phyloP scores from a whole-genome alignment of 306 rosid species.

The Vicia sativa region DNA sequence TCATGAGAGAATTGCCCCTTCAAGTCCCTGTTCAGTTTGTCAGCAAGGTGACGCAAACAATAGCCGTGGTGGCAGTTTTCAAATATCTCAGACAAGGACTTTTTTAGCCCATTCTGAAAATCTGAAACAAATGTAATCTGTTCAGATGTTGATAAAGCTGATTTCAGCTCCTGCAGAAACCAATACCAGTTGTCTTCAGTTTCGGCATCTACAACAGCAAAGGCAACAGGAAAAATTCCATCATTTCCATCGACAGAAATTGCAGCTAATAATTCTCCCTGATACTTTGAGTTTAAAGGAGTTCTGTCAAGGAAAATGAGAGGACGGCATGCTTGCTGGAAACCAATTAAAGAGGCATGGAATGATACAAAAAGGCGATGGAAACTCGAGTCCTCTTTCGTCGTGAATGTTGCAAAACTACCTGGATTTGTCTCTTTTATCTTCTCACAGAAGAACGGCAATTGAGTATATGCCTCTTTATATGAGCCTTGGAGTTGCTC shows the following conservation, averaged over 20 bases:
- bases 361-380: conserved; percentile 90
- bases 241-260: conserved; percentile 87
- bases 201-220: conserved; percentile 89
- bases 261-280: conserved; percentile 83
- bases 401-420: conserved; percentile 81
- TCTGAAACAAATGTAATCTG: conserved; percentile 83
- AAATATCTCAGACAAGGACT: conserved; percentile 69
- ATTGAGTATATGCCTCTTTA: conserved; percentile 90
- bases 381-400: conserved; percentile 93
- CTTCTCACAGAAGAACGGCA: conserved; percentile 86
- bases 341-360: conserved; percentile 80
- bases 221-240: conserved; percentile 82
- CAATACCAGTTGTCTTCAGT: conserved; percentile 89
- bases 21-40: conserved; percentile 85
- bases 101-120: conserved; percentile 71
- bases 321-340: conserved; percentile 89
- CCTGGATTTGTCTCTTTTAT: conserved; percentile 94
- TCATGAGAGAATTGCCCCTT: conserved; percentile 96
- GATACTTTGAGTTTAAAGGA: conserved; percentile 87
- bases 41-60: conserved; percentile 89
- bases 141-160: conserved; percentile 58
- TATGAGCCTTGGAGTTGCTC: conserved; percentile 97
- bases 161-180: conserved; percentile 80
- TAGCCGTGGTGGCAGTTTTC: conserved; percentile 74
- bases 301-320: conserved; percentile 83